Evolutionary conservation across 2,329 filamentous ascomycete genomes (phyloP), one percentile per base, ranked within the genome.

Genomic region (Phyllosticta citrichinensis): DNA sequence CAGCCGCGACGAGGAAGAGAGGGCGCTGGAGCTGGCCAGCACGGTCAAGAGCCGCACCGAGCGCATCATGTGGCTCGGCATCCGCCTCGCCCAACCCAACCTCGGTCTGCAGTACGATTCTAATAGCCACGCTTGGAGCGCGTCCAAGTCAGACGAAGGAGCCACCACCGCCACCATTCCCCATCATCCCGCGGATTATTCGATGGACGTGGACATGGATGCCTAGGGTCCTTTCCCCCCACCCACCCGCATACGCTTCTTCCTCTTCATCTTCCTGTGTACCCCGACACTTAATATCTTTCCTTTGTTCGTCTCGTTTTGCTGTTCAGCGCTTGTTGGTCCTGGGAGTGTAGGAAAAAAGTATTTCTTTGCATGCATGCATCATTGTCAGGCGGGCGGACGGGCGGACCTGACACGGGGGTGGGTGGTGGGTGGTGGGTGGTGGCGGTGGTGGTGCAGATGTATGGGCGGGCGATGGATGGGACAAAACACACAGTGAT

Each of bases 1-100:
- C 1, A 80, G 80, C 62, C 77, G 85, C 5, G 85, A 88, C 25
- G 86, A 88, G n/a, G 84, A 87, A 11, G 86, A 88, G 63, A 81
- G 85, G 52, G 80, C 80, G 17, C 81, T 88, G 54, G 86, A 89
- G 66, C 71, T 82, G 0, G 73, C 83, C 0, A 86, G 82, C 0
- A 85, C 86, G 69, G 76, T 76, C 0, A 78, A 80, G 17, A 75
- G 81, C n/a, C 76, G 86, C 5, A 80, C 79, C 35, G 81, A 84
- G 58, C 76, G 86, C 0, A 80, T 86, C 0, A 68, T 88, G 0
- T 86, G 81, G 75, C 70, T 87, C 0, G 84, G 79, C 0, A 75
- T 77, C 25, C 60, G 60, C 8, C 55, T 61, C 9, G 55, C 60
- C 10, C 17, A 25, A 11, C 24, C 25, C 12, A 25, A 30, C n/a